Evolutionary conservation across 805 yeast species (phyloP).

Genomic region (Cyberlindnera nakhonratchasimensis): DNA sequence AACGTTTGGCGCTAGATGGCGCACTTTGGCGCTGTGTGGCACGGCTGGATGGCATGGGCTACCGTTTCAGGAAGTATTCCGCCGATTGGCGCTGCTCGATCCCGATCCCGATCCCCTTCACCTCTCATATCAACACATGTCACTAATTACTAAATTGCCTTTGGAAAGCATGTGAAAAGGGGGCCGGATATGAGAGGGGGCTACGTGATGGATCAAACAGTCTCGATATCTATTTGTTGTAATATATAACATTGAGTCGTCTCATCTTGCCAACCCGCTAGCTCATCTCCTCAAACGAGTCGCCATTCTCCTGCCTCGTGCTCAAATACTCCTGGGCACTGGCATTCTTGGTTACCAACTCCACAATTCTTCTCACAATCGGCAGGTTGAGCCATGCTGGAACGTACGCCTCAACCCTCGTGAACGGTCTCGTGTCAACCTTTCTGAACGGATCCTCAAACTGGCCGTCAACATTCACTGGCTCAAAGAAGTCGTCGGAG

Average conservation of each 20-base stretch:
- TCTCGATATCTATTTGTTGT: background rate
- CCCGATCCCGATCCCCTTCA: too few relatives aligned
- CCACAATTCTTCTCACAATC: constrained; percentile 81
- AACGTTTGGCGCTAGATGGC: background rate
- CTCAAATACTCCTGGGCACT: constrained; percentile 53
- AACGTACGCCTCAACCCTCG: constrained; percentile 82
- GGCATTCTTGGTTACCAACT: constrained; percentile 81
- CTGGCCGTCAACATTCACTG: constrained; percentile 66
- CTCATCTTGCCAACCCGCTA: background rate
- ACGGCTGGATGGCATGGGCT: too few relatives aligned
- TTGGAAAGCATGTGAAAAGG: too few relatives aligned
- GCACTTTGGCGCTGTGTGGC: background rate
- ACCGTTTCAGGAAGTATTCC: background rate
- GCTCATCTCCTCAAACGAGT: constrained; percentile 7
- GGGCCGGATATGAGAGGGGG: too few relatives aligned
- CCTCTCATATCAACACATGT: background rate
- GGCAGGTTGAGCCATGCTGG: constrained; percentile 95
- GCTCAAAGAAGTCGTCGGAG: constrained; percentile 64
- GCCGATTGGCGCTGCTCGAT: background rate
- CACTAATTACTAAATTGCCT: too few relatives aligned
- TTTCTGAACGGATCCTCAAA: constrained; percentile 81
- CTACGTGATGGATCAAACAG: background rate
- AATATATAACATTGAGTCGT: background rate
- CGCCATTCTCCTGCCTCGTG: constrained; percentile 25
- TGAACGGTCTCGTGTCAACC: constrained; percentile 71